Evolutionary conservation across 1,139 yeast genomes (phyloP), one percentile per base, ranked within the genome.

Genomic region (Sugiyamaella grinbergsii): DNA sequence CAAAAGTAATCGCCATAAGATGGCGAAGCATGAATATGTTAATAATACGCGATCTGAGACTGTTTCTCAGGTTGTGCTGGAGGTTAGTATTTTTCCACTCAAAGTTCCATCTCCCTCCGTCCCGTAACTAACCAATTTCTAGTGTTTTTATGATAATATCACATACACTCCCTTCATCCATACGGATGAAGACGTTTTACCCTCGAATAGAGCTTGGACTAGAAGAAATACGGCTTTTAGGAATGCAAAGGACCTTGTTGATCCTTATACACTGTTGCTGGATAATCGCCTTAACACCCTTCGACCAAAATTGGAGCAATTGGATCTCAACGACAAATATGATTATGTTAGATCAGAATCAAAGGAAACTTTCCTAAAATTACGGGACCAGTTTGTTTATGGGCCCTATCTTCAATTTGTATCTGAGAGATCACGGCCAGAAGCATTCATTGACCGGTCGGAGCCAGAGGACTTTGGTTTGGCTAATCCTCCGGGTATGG

Each of bases 131-230:
- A 18, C 20, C 4, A 13, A n/a, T 10, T 22, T 26, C 15, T 18
- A 72, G 52, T 83, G 82, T 62, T 78, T 77, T 55, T 84, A 75
- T 60, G 90, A 83, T 59, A 84, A 84, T 60, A 79, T 82, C 42
- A 79, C 82, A 0, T 74, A 74, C 49, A 68, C 79, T 2, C 84
- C 82, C 11, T 82, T 83, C 51, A 66, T 72, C 18, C 72, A 69
- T 26, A 62, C 70, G 15, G 71, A 69, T 20, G 74, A 70, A 36
- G 74, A 70, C 15, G 53, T 55, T 6, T 5, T 36, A 2, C 31
- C 28, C 8, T 38, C 41, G 11, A 13, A 6, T 11, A 24, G 53
- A 18, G 47, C 54, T 5, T 54, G 62, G 57, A 45, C 53, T 10
- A 54, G 60, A 31, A 52, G 66, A 16, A 53, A 54, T 26, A 50